Conservation (phyloP, 2,329 filamentous ascomycete genomes). For the Penicillium digitatum region DNA sequence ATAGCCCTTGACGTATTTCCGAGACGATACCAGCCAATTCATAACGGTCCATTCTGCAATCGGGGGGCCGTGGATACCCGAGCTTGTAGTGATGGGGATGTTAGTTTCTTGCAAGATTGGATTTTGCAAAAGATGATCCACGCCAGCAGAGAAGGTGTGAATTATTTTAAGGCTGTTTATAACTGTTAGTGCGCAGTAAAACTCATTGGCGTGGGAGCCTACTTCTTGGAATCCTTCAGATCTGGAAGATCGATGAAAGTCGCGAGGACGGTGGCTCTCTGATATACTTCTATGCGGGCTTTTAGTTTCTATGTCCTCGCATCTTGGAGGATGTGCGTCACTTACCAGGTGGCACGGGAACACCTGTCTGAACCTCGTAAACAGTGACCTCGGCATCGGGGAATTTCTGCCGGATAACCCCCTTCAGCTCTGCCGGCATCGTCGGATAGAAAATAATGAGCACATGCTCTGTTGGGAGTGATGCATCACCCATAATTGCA, state of each 20-base stretch:
- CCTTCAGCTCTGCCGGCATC: constrained; percentile 16
- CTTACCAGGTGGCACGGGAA: constrained; percentile 25
- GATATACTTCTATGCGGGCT: constrained; percentile 18
- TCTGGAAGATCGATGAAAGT: constrained; percentile 27
- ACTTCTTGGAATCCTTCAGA: constrained; percentile 29
- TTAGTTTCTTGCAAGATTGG: constrained; percentile 52
- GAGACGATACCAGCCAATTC: constrained; percentile 57
- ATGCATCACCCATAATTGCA: constrained; percentile 24
- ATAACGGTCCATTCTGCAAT: constrained; percentile 65
- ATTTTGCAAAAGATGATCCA: constrained; percentile 52
- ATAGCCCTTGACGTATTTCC: constrained; percentile 53
- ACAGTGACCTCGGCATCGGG: constrained; percentile 21
- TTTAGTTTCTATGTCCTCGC: neutral
- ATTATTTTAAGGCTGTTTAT: constrained; percentile 45
- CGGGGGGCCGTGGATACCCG: constrained; percentile 59
- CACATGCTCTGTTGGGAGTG: constrained; percentile 17
- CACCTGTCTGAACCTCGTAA: constrained; percentile 6
- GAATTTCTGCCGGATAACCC: constrained; percentile 22
- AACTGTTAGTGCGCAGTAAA: neutral
- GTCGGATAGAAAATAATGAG: constrained; percentile 21
- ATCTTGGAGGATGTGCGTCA: neutral
- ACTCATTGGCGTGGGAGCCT: neutral
- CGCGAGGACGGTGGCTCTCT: constrained; percentile 24
- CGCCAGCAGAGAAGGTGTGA: constrained; percentile 56
- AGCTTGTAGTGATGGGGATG: constrained; percentile 53